Percentiles rank a stretch among this genome's conserved stretches.
phyloP scores from a whole-genome alignment of 2,329 filamentous ascomycete species.

The Celoporthe dispersa region DNA sequence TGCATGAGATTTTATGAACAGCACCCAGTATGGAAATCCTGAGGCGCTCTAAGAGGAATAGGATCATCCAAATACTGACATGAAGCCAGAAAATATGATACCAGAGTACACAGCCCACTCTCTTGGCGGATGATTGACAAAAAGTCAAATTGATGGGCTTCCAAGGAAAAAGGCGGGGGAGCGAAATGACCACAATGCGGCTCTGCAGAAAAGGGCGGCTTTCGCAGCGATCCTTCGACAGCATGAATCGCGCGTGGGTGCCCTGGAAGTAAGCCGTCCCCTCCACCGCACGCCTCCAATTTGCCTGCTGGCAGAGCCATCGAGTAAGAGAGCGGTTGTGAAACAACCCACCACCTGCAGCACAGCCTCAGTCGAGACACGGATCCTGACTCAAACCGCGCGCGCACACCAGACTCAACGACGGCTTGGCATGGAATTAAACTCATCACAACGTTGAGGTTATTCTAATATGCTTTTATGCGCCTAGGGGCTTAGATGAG shows the following conservation, averaged over 20 bases:
- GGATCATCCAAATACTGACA: not conserved
- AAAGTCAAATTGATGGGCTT: not conserved
- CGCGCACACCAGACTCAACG: not conserved
- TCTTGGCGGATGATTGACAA: not conserved
- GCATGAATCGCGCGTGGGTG: not conserved
- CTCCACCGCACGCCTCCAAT: not conserved
- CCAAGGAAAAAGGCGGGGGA: not conserved
- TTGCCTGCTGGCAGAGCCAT: not conserved
- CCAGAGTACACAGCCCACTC: not conserved
- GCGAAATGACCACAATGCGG: not conserved
- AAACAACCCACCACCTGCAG: slow-evolving; percentile 10
- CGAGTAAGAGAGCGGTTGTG: not conserved
- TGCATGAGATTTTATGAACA: not conserved
- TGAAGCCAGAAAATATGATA: not conserved
- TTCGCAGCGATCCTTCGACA: not conserved
- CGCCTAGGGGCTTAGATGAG: not conserved
- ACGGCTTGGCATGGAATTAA: not conserved
- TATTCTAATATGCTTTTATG: not conserved
- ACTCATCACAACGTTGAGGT: not conserved
- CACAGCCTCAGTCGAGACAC: slow-evolving; percentile 10
- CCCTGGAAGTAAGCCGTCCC: not conserved
- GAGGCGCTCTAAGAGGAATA: not conserved
- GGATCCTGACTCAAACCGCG: slow-evolving; percentile 4
- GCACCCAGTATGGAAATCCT: not conserved
- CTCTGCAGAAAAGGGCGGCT: not conserved